Evolutionary conservation across 78 protist genomes (phyloP), one percentile per base, ranked within the genome.

Genomic region (Monocercomonoides exilis): DNA sequence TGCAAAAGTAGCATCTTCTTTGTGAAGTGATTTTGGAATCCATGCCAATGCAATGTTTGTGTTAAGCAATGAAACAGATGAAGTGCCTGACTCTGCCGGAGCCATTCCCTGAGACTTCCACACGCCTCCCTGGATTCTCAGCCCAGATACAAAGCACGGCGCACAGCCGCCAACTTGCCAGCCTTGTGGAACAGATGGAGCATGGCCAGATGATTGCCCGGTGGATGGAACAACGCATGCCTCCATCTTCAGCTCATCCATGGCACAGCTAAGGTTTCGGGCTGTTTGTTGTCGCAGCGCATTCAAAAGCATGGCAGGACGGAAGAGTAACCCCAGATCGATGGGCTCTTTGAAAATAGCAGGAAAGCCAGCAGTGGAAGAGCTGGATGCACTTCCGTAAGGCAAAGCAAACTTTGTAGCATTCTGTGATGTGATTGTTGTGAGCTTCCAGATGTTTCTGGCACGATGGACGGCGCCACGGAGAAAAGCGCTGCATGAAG

Each of bases 201-300:
- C 6, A 41, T 79, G 6, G n/a, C n/a, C n/a, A n/a, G n/a, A n/a
- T n/a, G n/a, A n/a, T n/a, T n/a, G n/a, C n/a, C n/a, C n/a, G n/a
- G n/a, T n/a, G n/a, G n/a, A n/a, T n/a, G n/a, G n/a, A n/a, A n/a
- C n/a, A 33, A 6, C 6, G 11, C 82, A 79, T 33, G 4, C 36
- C 5, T 32, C 82, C n/a, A 79, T 4, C 82, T 79, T 6, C 43
- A 79, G 82, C 11, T 79, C 43, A 21, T 79, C 82, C 82, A 79
- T 79, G 4, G 82, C 82, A 79, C 82, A 21, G 4, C 21, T 32
- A 21, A 21, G 43, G 5, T 79, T 79, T 6, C 87, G 85, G 2
- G 93, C 90, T 32, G 92, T 88, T 84, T 93, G 88, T 85, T 93
- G 95, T 0, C 93, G 89, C 34, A 93, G 77, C 2, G 95, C 95